These are phyloP conservation scores for Acacia confusa DNA, from an alignment of 306 rosid species.

Conservation along the genomic window DNA sequence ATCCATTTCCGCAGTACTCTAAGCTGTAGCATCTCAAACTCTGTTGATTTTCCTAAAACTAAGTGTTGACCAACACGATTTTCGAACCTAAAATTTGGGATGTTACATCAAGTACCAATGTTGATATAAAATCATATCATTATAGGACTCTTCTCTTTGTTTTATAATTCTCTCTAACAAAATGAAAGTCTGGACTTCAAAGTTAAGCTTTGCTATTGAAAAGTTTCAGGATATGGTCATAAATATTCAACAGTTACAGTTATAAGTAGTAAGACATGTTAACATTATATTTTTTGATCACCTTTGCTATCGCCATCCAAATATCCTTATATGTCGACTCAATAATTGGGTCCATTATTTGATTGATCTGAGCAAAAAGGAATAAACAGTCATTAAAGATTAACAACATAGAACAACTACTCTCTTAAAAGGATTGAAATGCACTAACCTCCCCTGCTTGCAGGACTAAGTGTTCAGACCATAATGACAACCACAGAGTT, in stretches of 20 bases:
- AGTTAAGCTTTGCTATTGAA: neutral
- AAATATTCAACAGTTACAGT: neutral
- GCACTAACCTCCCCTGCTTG: conserved; percentile 69
- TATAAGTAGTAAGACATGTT: neutral
- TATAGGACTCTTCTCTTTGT: neutral
- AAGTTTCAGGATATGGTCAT: neutral
- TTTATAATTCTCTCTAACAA: neutral
- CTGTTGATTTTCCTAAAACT: too few relatives aligned
- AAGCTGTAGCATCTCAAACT: too few relatives aligned
- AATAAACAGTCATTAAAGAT: conserved; percentile 26
- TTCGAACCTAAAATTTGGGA: too few relatives aligned
- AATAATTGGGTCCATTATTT: conserved; percentile 72
- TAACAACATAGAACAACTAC: conserved; percentile 29
- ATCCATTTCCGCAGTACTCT: too few relatives aligned
- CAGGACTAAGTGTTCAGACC: conserved; percentile 97
- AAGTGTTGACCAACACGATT: too few relatives aligned
- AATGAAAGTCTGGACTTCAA: neutral
- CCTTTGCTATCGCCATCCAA: conserved; percentile 98
- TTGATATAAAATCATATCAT: neutral
- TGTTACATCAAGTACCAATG: neutral
- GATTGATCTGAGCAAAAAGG: conserved; percentile 53
- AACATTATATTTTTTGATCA: conserved; percentile 29
- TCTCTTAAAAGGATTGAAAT: conserved; percentile 6
- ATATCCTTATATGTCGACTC: conserved; percentile 87
- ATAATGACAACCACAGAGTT: conserved; percentile 79